phyloP scores from a whole-genome alignment of 2,329 filamentous ascomycete genomes.

The Phaeosphaeria sp. region DNA sequence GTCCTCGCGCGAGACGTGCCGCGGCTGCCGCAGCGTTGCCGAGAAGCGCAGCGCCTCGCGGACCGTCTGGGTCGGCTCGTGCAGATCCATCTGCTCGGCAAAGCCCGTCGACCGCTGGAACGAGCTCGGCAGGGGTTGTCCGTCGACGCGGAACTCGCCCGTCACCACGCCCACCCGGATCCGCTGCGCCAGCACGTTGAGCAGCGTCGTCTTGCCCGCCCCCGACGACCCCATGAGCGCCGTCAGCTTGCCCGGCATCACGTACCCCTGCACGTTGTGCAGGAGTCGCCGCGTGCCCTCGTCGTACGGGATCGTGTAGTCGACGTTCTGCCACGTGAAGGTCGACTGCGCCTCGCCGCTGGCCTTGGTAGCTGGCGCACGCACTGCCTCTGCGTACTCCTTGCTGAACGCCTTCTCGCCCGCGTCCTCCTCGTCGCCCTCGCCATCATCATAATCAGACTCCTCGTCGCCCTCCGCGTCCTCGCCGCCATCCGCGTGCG shows the following conservation, averaged over 20 bases:
- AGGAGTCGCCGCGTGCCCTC: conserved; percentile 52
- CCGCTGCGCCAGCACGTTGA: conserved; percentile 65
- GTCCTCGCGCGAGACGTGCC: conserved; percentile 42
- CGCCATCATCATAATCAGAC: neutral
- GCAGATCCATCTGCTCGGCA: conserved; percentile 30
- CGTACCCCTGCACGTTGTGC: conserved; percentile 59
- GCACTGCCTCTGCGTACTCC: neutral
- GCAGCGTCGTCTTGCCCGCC: conserved; percentile 39
- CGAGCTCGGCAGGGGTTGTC: conserved; percentile 71
- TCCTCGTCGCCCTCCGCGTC: neutral
- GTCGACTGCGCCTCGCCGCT: too few species aligned
- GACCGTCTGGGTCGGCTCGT: conserved; percentile 4
- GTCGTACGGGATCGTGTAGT: conserved; percentile 61
- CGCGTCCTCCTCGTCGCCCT: neutral
- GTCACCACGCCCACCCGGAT: conserved; percentile 82
- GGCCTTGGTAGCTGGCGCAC: neutral
- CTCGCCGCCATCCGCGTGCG: neutral
- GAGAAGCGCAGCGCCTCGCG: conserved; percentile 51
- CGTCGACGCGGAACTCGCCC: conserved; percentile 80
- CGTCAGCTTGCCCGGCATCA: conserved; percentile 60
- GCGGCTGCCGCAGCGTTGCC: conserved; percentile 62
- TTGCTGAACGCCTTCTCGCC: neutral
- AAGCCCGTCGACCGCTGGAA: conserved; percentile 76
- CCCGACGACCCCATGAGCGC: conserved; percentile 42
- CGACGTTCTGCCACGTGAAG: conserved; percentile 68